phyloP scores from a whole-genome alignment of 2,329 filamentous ascomycete genomes.

The Aspergillus sojae region DNA sequence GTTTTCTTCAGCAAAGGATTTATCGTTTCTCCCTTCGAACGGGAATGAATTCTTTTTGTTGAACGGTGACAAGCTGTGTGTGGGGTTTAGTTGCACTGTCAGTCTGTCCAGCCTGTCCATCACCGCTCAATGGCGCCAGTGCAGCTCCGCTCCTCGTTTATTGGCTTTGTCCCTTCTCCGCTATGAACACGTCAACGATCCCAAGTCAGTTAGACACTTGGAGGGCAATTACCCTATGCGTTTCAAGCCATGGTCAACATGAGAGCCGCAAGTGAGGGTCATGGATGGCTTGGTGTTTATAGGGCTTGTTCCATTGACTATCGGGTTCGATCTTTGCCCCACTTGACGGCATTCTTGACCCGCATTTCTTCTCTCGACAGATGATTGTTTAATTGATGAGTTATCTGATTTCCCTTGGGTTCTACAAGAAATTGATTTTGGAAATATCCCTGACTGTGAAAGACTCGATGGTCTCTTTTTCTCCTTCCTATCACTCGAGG shows the following conservation, averaged over 20 bases:
- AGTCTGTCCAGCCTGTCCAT: constrained; percentile 12
- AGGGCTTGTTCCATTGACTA: constrained; percentile 6
- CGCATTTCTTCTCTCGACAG: constrained; percentile 8
- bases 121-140: constrained; percentile 16
- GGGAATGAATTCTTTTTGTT: not conserved
- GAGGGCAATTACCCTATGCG: constrained; percentile 6
- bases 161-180: constrained; percentile 20
- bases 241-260: constrained; percentile 15
- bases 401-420: not conserved
- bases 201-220: constrained; percentile 20
- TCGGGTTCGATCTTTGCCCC: constrained; percentile 20
- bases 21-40: not conserved
- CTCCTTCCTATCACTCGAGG: not conserved
- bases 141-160: constrained; percentile 22
- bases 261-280: constrained; percentile 21
- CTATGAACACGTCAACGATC: constrained; percentile 34
- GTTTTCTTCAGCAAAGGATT: not conserved
- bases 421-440: not conserved
- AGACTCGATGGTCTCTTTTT: not conserved
- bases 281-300: not conserved
- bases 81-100: constrained; percentile 8
- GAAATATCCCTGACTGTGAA: not conserved
- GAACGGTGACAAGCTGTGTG: constrained; percentile 2
- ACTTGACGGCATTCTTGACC: constrained; percentile 14
- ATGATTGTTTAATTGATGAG: constrained; percentile 4